phyloP scores from a whole-genome alignment of 148 eudicot genomes.

The Rhododendron kiyosumense region DNA sequence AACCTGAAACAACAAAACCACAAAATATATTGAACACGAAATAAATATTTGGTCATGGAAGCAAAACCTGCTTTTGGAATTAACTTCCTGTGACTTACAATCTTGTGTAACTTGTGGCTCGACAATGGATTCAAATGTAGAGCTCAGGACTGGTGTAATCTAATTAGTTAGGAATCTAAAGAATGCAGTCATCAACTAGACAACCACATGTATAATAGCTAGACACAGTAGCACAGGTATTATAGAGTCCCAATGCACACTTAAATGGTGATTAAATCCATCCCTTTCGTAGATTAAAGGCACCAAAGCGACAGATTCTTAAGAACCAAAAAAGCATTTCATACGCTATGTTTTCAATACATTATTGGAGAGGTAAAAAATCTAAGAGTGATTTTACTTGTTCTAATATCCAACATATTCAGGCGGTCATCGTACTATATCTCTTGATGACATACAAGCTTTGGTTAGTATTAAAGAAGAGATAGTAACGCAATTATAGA shows the following conservation, averaged over 20 bases:
- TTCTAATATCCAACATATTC: not conserved
- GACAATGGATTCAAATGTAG: not conserved
- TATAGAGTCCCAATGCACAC: not conserved
- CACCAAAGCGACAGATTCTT: not conserved
- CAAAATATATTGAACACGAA: not conserved
- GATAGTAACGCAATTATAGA: not conserved
- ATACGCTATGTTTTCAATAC: not conserved
- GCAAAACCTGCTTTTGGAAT: not conserved
- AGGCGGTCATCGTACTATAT: too few species aligned
- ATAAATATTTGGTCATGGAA: constrained; percentile 7
- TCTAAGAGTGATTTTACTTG: not conserved
- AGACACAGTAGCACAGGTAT: not conserved
- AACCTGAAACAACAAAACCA: constrained; percentile 34
- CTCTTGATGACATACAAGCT: too few species aligned
- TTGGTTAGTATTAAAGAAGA: too few species aligned
- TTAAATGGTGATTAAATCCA: constrained; percentile 13
- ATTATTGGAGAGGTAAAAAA: too few species aligned
- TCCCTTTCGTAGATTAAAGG: not conserved
- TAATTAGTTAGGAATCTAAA: not conserved
- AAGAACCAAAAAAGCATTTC: too few species aligned
- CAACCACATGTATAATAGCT: not conserved
- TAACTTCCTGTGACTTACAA: not conserved
- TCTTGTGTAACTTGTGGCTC: not conserved
- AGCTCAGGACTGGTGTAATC: not conserved
- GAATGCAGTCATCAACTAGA: not conserved